Percentiles rank a stretch among this genome's conserved stretches.
Conservation (phyloP, 208 protist species). For the Leishmania gerbilli region DNA sequence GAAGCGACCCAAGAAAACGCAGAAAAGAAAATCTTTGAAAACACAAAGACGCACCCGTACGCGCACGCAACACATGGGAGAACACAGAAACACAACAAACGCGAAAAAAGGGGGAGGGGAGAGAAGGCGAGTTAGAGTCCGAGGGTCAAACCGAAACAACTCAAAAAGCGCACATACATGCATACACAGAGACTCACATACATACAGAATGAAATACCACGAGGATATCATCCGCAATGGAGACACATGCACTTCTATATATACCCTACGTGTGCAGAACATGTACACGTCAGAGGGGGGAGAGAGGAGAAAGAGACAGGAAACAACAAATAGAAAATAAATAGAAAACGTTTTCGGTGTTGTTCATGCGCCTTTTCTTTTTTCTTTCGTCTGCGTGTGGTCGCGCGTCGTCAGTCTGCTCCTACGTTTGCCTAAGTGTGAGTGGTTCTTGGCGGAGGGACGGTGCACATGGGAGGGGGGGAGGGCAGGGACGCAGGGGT, state of each 20-base stretch:
- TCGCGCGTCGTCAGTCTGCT: neutral
- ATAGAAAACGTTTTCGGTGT: constrained; percentile 14
- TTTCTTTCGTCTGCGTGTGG: neutral
- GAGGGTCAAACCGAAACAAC: neutral
- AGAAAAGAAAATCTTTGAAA: neutral
- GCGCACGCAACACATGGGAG: neutral
- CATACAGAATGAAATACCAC: neutral
- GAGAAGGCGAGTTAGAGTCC: neutral
- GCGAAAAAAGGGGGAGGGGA: neutral
- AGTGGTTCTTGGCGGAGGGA: no score
- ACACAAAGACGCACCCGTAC: neutral
- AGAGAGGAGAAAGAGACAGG: neutral
- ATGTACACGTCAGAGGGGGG: neutral
- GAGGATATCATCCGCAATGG: neutral
- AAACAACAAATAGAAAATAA: constrained; percentile 6
- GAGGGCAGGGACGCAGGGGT: neutral
- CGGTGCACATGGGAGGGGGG: neutral
- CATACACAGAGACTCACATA: neutral
- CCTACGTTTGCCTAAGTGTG: neutral
- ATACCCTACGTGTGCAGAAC: neutral
- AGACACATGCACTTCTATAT: neutral
- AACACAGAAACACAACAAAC: neutral
- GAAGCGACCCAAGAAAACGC: neutral
- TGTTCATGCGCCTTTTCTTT: neutral
- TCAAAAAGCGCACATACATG: neutral